These are phyloP conservation scores for Ilex aquifolium DNA, from an alignment of 257 asterid species.

Conservation along the genomic window DNA sequence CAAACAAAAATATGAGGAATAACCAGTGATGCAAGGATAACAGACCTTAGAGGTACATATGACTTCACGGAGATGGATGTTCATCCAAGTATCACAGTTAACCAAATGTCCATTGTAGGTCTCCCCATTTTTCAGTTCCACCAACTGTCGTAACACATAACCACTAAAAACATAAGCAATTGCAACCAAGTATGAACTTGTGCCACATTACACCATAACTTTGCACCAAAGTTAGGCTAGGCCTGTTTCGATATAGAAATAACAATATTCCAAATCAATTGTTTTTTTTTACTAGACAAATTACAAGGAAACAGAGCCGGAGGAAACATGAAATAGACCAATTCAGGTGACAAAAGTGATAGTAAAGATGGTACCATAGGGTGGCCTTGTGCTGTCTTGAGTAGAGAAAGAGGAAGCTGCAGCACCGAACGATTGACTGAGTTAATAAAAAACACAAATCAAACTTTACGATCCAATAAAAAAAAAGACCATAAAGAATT, in stretches of 20 bases:
- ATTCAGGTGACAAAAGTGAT: neutral
- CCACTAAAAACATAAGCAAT: neutral
- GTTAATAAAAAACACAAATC: too few species aligned
- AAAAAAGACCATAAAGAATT: too few species aligned
- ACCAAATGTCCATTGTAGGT: slow-evolving; percentile 96
- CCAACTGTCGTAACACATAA: slow-evolving; percentile 42
- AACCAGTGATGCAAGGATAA: neutral
- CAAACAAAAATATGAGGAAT: neutral
- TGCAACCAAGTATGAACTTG: neutral
- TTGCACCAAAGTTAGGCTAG: neutral
- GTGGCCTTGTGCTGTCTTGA: slow-evolving; percentile 93
- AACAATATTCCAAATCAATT: too few species aligned
- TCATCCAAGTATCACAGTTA: slow-evolving; percentile 98
- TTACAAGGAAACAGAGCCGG: neutral
- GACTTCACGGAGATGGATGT: slow-evolving; percentile 98
- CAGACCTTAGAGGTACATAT: slow-evolving; percentile 91
- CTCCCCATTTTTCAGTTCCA: slow-evolving; percentile 95
- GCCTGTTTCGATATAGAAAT: too few species aligned
- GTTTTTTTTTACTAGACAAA: too few species aligned
- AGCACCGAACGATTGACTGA: slow-evolving; percentile 6
- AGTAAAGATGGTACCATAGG: slow-evolving; percentile 63
- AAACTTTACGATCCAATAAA: too few species aligned
- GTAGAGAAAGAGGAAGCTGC: slow-evolving; percentile 91
- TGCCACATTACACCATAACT: neutral
- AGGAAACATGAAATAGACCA: neutral